Base-by-base conservation (phyloP, 2,329 filamentous ascomycete species). In the Paraconiothyrium sp. region DNA sequence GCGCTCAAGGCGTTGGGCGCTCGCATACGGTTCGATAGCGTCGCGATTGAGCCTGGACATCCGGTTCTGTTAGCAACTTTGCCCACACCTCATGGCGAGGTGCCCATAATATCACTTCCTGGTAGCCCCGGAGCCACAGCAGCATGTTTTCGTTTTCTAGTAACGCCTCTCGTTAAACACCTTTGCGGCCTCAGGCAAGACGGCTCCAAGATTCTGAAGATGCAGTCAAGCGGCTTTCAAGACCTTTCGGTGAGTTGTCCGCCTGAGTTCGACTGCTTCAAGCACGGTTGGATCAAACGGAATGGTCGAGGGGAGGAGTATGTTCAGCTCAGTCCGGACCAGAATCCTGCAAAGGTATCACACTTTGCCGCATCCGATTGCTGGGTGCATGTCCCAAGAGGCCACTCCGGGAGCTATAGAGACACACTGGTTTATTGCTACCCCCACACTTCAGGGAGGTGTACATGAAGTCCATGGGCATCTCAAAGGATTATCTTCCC, bases 281-380 rank as follows among this genome's bases (percentile, higher is more conserved):
- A 54, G 3, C 57, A 60, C 13, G 61, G 61, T 35, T 60, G 41
- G 14, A 8, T 63, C 35, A 8, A 35, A 16, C 37, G 14, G 16
- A 47, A 37, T 7, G 34, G 6, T 6, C 41, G 51, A 30, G 62
- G 57, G 16, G 56, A 46, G 6, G 54, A 55, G 22, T 13, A 58
- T 2, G 48, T 62, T 10, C 34, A 44, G 35, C 39, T 64, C 35
- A 60, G 62, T 27, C 20, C 27, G 22, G 56, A 54, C 30, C 57
- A 64, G 41, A 64, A 57, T 27, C 62, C 59, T 27, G 57, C 56
- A 44, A 58, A 61, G 20, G 52, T 64, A 13, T 64, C 62, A n/a
- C 62, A 64, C 13, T 64, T 54, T 22, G 50, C 59, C 8, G 52
- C 54, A 16, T 64, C 57, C 3, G 59, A 62, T 50, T 64, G 57